Evolutionary conservation across 441 rosid genomes (phyloP), one percentile per base, ranked within the genome.

Genomic region (Gossypium armourianum): DNA sequence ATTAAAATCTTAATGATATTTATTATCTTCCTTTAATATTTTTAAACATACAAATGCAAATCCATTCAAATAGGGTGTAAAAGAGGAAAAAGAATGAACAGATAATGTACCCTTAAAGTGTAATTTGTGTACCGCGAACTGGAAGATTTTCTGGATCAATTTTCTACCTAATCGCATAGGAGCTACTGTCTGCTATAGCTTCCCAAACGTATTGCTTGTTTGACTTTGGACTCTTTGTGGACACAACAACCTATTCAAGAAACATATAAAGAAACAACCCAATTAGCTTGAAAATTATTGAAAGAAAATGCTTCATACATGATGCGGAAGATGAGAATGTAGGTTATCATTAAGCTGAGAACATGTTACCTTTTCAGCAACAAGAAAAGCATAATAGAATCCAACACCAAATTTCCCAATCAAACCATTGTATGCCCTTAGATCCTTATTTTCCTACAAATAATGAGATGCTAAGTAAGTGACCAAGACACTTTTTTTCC

Each of bases 341-440:
- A 64, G 19, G 1, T 7, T 75, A 60, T 53, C 23, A 64, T 4
- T 3, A 45, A 23, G n/a, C 21, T 5, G 62, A 50, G 43, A 28
- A 50, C 52, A 16, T 2, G 23, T 72, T 73, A 91, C 97, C 98
- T 87, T 94, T 68, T 94, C 88, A 71, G 96, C 92, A 50, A 91
- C 98, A 77, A 94, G 90, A 81, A 91, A 94, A 69, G 97, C 93
- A 70, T 97, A 91, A 84, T 93, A 91, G 81, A 93, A 93, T 24
- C 97, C 98, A 82, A 91, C 97, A 82, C 97, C 98, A 79, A 93
- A 93, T 76, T 93, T 97, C 28, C 98, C 97, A 13, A 93, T 93
- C 85, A 94, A 79, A 69, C 89, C 68, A 40, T 83, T 91, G 80
- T 94, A 97, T 12, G 89, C 84, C 16, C 98, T 96, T 10, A 83